phyloP scores from a whole-genome alignment of 176 grass and related monocot genomes.

The Dactylis glomerata region DNA sequence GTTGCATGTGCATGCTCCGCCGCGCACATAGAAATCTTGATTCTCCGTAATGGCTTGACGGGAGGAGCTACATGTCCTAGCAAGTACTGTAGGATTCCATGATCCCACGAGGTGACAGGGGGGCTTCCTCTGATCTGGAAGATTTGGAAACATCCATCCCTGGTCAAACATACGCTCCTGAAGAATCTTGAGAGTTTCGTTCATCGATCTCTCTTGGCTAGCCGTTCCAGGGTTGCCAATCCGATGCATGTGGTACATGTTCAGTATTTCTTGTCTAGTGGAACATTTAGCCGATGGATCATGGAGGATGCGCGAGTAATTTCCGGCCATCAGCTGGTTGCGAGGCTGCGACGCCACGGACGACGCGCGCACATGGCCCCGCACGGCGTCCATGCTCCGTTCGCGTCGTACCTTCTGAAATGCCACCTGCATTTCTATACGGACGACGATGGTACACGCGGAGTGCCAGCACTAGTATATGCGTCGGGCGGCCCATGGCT shows the following conservation, averaged over 20 bases:
- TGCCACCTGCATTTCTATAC: not conserved
- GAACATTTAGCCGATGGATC: not conserved
- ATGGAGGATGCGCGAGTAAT: not conserved
- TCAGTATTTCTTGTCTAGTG: not conserved
- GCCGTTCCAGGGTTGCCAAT: slow-evolving; percentile 20
- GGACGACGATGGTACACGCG: not conserved
- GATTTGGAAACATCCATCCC: not conserved
- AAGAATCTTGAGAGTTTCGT: not conserved
- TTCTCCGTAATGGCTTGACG: not conserved
- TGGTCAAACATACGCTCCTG: slow-evolving; percentile 2
- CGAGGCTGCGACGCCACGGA: not conserved
- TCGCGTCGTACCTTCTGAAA: not conserved
- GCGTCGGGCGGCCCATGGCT: not conserved
- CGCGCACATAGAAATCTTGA: not conserved
- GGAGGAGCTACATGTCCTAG: not conserved
- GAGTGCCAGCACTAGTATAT: not conserved
- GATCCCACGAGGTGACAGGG: not conserved
- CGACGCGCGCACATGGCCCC: slow-evolving; percentile 7
- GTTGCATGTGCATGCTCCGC: not conserved
- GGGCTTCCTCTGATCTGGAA: not conserved
- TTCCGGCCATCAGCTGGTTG: not conserved
- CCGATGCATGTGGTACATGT: not conserved
- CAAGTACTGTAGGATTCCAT: not conserved
- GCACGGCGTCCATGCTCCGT: not conserved
- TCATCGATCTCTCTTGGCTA: not conserved